Evolutionary conservation across 768 basidiomycete species (phyloP).

Genomic region (Termitomyces sp.): DNA sequence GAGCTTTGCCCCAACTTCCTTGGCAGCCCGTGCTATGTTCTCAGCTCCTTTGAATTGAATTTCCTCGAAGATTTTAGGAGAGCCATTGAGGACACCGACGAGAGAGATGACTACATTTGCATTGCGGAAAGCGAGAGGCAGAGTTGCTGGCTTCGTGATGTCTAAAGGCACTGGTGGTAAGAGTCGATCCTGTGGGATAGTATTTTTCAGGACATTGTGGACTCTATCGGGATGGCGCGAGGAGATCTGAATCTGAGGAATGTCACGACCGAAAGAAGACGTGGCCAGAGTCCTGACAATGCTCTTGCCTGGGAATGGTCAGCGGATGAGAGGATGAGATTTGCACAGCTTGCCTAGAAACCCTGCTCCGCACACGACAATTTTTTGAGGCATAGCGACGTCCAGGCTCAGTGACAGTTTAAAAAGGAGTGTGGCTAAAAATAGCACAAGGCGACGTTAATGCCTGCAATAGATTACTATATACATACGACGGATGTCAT

Average conservation of each 20-base stretch:
- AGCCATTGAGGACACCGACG: conserved; percentile 64
- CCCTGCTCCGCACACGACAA: conserved; percentile 52
- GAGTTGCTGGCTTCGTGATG: conserved; percentile 47
- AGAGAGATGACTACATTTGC: conserved; percentile 63
- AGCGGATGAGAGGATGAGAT: background rate
- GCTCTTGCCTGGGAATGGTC: conserved; percentile 28
- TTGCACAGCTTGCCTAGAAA: conserved; percentile 48
- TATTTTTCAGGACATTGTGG: conserved; percentile 26
- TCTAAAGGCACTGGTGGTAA: conserved; percentile 46
- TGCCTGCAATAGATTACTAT: background rate
- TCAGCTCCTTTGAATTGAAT: conserved; percentile 65
- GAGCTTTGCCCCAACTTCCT: conserved; percentile 49
- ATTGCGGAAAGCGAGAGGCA: conserved; percentile 45
- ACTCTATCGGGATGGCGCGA: conserved; percentile 53
- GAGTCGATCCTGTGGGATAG: conserved; percentile 29
- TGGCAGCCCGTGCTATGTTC: conserved; percentile 57
- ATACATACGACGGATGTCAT: background rate
- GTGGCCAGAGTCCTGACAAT: conserved; percentile 52
- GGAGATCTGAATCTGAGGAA: conserved; percentile 49
- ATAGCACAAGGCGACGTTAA: background rate
- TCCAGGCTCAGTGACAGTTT: too few species aligned
- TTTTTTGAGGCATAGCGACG: conserved; percentile 26
- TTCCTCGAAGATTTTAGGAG: conserved; percentile 49
- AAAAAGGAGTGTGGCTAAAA: background rate
- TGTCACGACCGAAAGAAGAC: conserved; percentile 19